These are phyloP conservation scores for Trichoderma harzianum DNA, from an alignment of 2,329 filamentous ascomycete genomes.

Conservation along the genomic window DNA sequence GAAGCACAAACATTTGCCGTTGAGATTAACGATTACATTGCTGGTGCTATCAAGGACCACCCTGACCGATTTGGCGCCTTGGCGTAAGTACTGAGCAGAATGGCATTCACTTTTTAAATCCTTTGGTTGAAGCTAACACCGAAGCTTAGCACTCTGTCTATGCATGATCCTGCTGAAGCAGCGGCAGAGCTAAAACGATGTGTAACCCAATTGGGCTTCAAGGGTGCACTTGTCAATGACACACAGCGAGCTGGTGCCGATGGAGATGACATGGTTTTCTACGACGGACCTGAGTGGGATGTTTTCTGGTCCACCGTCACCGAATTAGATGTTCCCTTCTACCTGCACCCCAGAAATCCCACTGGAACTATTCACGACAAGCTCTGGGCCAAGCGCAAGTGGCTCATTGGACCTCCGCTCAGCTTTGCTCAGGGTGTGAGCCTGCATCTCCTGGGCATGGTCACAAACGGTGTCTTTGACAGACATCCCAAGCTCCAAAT, in stretches of 20 bases:
- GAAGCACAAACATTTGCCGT: slow-evolving; percentile 41
- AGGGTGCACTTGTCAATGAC: slow-evolving; percentile 60
- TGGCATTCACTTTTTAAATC: background rate
- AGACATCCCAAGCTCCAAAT: slow-evolving; percentile 44
- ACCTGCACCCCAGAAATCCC: slow-evolving; percentile 59
- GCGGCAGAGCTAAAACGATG: slow-evolving; percentile 50
- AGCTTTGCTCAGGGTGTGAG: slow-evolving; percentile 58
- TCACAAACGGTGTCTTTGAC: slow-evolving; percentile 50
- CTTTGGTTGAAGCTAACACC: background rate
- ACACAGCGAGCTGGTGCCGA: slow-evolving; percentile 56
- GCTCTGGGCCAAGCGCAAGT: slow-evolving; percentile 56
- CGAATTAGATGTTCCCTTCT: slow-evolving; percentile 61
- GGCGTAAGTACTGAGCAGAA: slow-evolving; percentile 30
- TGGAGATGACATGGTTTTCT: slow-evolving; percentile 61
- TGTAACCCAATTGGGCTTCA: slow-evolving; percentile 57
- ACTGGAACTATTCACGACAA: slow-evolving; percentile 55
- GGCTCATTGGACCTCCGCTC: slow-evolving; percentile 57
- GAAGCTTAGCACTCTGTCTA: slow-evolving; percentile 40
- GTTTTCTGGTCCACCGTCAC: slow-evolving; percentile 57
- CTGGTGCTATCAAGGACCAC: slow-evolving; percentile 36
- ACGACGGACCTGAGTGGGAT: slow-evolving; percentile 59
- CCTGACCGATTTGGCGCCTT: slow-evolving; percentile 46
- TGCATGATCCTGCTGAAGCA: slow-evolving; percentile 52
- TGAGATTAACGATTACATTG: slow-evolving; percentile 42
- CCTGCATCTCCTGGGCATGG: slow-evolving; percentile 53